Percentiles rank a stretch among this genome's conserved stretches.
Evolutionary conservation across 768 basidiomycete species (phyloP).

Genomic region (Boletus sp.): DNA sequence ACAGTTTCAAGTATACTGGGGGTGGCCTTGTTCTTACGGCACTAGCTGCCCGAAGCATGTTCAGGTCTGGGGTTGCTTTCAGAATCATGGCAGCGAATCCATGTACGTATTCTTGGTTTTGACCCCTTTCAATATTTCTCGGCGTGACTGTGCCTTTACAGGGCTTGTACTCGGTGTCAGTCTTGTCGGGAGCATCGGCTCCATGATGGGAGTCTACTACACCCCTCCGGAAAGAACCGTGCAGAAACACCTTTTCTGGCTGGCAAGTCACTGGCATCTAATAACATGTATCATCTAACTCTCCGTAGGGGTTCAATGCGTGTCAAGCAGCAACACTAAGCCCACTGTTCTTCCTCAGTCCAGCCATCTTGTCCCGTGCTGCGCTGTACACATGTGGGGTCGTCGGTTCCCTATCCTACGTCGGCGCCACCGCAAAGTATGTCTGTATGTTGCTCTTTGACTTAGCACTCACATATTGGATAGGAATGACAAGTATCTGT

Average conservation of each 20-base stretch:
- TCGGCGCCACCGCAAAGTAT: constrained; percentile 84
- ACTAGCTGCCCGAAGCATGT: constrained; percentile 74
- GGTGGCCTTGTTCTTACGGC: constrained; percentile 78
- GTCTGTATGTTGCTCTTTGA: constrained; percentile 11
- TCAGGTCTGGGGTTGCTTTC: constrained; percentile 63
- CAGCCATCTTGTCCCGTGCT: constrained; percentile 81
- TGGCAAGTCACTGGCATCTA: constrained; percentile 43
- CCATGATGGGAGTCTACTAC: constrained; percentile 81
- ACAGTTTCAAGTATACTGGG: constrained; percentile 81
- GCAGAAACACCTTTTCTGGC: constrained; percentile 80
- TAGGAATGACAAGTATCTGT: constrained; percentile 78
- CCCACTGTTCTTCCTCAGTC: constrained; percentile 86
- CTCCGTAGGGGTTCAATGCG: constrained; percentile 69
- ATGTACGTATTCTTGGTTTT: constrained; percentile 43
- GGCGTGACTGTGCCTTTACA: constrained; percentile 24
- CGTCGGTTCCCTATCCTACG: constrained; percentile 82
- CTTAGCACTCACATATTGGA: background rate
- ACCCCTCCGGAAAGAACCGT: constrained; percentile 75
- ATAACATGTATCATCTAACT: constrained; percentile 1
- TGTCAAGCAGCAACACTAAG: constrained; percentile 85
- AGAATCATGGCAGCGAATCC: constrained; percentile 83
- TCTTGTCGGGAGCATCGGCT: constrained; percentile 74
- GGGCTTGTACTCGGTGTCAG: constrained; percentile 83
- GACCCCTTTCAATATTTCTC: background rate
- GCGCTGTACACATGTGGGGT: constrained; percentile 86